Evolutionary conservation across 2,329 filamentous ascomycete species (phyloP).

Genomic region (Colletotrichum cordylinicola): DNA sequence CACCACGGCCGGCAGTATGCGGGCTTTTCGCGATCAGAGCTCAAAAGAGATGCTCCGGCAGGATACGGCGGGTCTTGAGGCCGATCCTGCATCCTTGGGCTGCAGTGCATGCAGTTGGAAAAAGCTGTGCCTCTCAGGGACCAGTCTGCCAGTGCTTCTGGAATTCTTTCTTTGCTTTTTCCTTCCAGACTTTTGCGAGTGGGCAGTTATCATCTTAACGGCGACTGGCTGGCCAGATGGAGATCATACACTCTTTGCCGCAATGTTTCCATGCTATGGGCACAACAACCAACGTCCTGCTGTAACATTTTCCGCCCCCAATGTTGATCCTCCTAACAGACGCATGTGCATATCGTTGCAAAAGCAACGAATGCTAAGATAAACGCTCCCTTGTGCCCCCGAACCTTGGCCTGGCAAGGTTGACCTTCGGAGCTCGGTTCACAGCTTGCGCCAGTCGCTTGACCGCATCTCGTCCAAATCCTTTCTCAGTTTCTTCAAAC

Average conservation of each 20-base stretch:
- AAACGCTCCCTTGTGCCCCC: neutral
- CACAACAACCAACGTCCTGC: neutral
- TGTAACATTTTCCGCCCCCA: neutral
- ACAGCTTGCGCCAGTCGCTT: neutral
- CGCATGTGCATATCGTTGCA: neutral
- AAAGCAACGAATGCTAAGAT: conserved; percentile 3
- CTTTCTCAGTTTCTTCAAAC: neutral
- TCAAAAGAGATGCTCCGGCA: neutral
- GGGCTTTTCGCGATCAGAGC: conserved; percentile 7
- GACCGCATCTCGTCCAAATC: neutral
- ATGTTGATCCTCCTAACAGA: neutral
- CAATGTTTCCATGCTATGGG: neutral
- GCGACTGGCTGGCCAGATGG: neutral
- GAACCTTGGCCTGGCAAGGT: neutral
- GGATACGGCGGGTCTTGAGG: neutral
- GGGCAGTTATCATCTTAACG: neutral
- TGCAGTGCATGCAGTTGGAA: neutral
- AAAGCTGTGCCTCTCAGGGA: neutral
- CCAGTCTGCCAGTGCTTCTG: neutral
- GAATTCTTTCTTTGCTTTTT: neutral
- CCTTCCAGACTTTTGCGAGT: neutral
- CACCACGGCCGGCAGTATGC: neutral
- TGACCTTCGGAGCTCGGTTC: conserved; percentile 6
- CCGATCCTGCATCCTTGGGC: neutral
- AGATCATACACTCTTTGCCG: neutral